A percentile compares a stretch with the other conserved stretches of the same genome.
These are phyloP conservation scores for Phlebiopsis gigantea DNA, from an alignment of 768 basidiomycete genomes.

Conservation along the genomic window DNA sequence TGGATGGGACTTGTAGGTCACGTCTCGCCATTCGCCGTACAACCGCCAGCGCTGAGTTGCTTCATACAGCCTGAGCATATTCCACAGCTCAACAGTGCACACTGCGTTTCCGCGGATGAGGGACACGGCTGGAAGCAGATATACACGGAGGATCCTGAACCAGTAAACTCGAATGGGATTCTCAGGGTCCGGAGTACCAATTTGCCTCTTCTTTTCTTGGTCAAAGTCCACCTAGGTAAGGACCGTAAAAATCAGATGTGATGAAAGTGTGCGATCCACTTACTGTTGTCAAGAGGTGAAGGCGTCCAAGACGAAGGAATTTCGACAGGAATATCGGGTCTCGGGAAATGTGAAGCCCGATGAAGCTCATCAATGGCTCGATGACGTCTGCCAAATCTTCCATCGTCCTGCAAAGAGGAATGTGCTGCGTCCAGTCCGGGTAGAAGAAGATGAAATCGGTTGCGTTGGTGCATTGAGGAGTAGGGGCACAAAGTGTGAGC, in stretches of 20 bases:
- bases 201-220: conserved; percentile 54
- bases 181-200: conserved; percentile 43
- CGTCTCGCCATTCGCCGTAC: conserved; percentile 92
- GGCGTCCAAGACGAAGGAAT: conserved; percentile 71
- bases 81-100: conserved; percentile 91
- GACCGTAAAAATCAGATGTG: conserved; percentile 1
- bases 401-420: conserved; percentile 57
- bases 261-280: conserved; percentile 9
- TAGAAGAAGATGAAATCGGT: conserved; percentile 90
- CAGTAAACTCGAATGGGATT: conserved; percentile 74
- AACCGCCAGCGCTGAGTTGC: conserved; percentile 80
- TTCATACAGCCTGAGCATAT: conserved; percentile 75
- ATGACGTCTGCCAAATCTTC: conserved; percentile 74
- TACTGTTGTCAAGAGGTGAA: conserved; percentile 54
- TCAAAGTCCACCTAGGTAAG: conserved; percentile 41
- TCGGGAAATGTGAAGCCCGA: conserved; percentile 77
- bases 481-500: conserved; percentile 75
- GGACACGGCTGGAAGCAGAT: conserved; percentile 83
- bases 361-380: conserved; percentile 73
- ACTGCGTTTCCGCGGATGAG: conserved; percentile 83
- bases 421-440: conserved; percentile 69
- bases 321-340: conserved; percentile 75
- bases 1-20: conserved; percentile 66
- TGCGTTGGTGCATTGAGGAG: conserved; percentile 69
- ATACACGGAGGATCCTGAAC: conserved; percentile 73